Evolutionary conservation across 495 filamentous ascomycete species (phyloP), one percentile per base, ranked within the genome.

Genomic region (Immersiella caudata): DNA sequence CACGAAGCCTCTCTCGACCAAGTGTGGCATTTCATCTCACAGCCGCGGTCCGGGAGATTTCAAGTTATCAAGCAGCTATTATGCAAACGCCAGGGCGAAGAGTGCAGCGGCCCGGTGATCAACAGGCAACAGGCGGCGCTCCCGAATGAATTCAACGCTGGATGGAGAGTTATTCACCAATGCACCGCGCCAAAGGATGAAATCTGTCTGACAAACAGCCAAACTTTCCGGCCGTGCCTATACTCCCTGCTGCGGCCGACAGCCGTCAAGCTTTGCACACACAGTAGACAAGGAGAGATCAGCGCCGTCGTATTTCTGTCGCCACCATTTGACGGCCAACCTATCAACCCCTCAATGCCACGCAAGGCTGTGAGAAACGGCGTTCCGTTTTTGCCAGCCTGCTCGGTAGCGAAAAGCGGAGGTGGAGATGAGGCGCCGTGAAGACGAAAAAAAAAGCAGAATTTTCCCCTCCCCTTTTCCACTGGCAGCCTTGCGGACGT

Each of bases 401-500:
- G 40, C 40, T 46, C 40, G 40, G 40, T 14, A 46, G 40, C 40
- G 40, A 46, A 57, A 57, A 26, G 54, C 22, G 54, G 57, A 21
- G n/a, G 57, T 60, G 57, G 57, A 29, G 60, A 46, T 62, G 60
- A 49, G 40, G 36, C 60, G 35, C 60, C 20, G 22, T 51, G 21
- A 55, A 22, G 33, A 27, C 20, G 25, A 62, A 6, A 6, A 62
- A n/a, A 50, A 20, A 62, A 40, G 29, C 33, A 57, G 22, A 62
- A 49, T 62, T 62, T 62, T 50, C 60, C 60, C 33, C 18, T 33
- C 36, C 22, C 21, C 40, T 33, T 50, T 27, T 14, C 22, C 35
- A 33, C 27, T 40, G 8, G n/a, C 51, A 22, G 12, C 64, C 64
- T 66, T 66, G 64, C 36, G 29, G 64, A 55, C 64, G 50, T 35